These are phyloP conservation scores for Pleurotus tuber-regium DNA, from an alignment of 768 basidiomycete species.

Conservation along the genomic window DNA sequence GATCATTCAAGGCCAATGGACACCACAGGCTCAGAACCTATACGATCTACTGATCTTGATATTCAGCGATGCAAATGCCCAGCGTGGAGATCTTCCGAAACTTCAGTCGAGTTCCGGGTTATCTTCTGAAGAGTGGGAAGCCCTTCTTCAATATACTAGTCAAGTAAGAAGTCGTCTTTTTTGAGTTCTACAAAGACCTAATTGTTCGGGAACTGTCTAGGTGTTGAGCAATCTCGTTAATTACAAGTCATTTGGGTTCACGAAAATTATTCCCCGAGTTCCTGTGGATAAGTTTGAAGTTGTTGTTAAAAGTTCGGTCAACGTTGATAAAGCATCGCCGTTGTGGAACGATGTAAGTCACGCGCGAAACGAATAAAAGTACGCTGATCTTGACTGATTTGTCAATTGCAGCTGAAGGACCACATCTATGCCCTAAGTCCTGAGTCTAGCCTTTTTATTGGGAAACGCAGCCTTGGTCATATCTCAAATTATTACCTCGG, in stretches of 20 bases:
- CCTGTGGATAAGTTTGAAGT: constrained; percentile 57
- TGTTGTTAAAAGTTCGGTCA: constrained; percentile 60
- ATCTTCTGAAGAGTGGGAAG: constrained; percentile 60
- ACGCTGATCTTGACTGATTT: neutral
- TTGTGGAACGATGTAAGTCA: constrained; percentile 62
- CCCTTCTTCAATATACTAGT: constrained; percentile 65
- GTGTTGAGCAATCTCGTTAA: constrained; percentile 67
- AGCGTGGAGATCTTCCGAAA: constrained; percentile 51
- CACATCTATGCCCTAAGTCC: constrained; percentile 72
- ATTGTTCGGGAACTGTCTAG: constrained; percentile 21
- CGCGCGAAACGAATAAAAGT: neutral
- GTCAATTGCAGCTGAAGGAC: constrained; percentile 54
- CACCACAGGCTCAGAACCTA: constrained; percentile 61
- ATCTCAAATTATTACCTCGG: constrained; percentile 86
- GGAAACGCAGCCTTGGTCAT: constrained; percentile 76
- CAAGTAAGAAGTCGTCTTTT: constrained; percentile 48
- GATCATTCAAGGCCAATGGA: constrained; percentile 86
- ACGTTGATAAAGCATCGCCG: constrained; percentile 48
- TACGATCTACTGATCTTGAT: constrained; percentile 71
- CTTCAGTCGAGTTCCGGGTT: constrained; percentile 57
- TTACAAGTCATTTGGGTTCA: constrained; percentile 81
- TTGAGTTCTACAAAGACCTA: neutral
- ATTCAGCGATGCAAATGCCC: constrained; percentile 56
- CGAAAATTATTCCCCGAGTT: constrained; percentile 81
- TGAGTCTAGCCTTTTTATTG: constrained; percentile 68